phyloP scores from a whole-genome alignment of 371 early-diverging fungal species.

The Blakeslea trispora region DNA sequence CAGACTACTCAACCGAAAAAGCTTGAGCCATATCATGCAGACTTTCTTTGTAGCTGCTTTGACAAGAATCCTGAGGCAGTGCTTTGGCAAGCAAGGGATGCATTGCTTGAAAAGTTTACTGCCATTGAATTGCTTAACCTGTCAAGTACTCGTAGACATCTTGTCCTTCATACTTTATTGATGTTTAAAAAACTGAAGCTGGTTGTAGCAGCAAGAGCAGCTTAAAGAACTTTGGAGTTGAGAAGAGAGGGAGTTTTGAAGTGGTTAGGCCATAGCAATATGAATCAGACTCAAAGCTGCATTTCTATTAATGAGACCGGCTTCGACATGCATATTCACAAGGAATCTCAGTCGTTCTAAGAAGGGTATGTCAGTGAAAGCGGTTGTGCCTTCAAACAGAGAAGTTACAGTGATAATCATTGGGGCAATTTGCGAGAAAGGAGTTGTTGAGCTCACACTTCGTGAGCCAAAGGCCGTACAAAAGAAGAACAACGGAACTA shows the following conservation, averaged over 20 bases:
- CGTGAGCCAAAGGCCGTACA: slow-evolving; percentile 19
- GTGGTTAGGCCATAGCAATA: slow-evolving; percentile 5
- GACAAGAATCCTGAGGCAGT: no score
- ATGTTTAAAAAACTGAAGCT: slow-evolving; percentile 5
- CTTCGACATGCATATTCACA: slow-evolving; percentile 15
- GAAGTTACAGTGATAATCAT: slow-evolving; percentile 13
- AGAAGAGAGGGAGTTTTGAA: slow-evolving; percentile 1
- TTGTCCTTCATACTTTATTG: not conserved
- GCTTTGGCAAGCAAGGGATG: no score
- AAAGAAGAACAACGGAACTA: no score
- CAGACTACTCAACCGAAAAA: slow-evolving; percentile 5
- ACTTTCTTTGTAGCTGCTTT: no score
- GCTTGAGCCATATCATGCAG: no score
- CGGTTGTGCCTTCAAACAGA: slow-evolving; percentile 14
- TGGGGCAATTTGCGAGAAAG: slow-evolving; percentile 20
- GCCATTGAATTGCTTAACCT: slow-evolving; percentile 6
- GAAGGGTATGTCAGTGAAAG: slow-evolving; percentile 16
- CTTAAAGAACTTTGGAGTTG: not conserved
- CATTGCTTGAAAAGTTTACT: not conserved
- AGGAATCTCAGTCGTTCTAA: no score
- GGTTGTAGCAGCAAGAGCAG: slow-evolving; percentile 3
- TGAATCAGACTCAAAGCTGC: slow-evolving; percentile 10
- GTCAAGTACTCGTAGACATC: slow-evolving; percentile 7
- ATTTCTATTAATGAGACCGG: slow-evolving; percentile 22
- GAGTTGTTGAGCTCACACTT: slow-evolving; percentile 13